Evolutionary conservation across 169 alveolate species (phyloP), one percentile per base, ranked within the genome.

Genomic region (Plasmodium sp.): DNA sequence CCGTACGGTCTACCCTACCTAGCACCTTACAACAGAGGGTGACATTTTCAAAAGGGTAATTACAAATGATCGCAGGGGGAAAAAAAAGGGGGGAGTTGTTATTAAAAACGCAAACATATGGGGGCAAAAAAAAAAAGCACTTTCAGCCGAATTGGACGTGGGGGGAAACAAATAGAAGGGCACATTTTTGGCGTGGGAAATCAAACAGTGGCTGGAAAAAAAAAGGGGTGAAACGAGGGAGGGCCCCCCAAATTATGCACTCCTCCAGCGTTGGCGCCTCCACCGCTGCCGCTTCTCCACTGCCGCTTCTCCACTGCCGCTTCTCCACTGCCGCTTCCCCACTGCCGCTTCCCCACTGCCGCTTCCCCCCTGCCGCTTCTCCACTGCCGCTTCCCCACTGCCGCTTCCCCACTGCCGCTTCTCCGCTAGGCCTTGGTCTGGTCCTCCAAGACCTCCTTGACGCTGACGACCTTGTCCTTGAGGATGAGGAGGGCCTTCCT

Each of bases 401-500:
- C 27, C 27, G 27, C 27, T 22, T 22, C 27, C 0, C 27, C 27
- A 22, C 27, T 22, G 27, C 27, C 27, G 16, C 22, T 51, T 22
- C 16, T 51, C 3, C 45, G 75, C 16, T 54, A 34, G 7, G 54
- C 18, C 54, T 16, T 58, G 2, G 75, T 54, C 43, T 54, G 85
- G 5, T 83, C 88, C 58, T 96, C 91, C 16, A 96, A 58, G 2
- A 92, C 92, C 71, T 77, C 93, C 71, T 84, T 94, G n/a, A 96
- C 93, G 73, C 93, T 93, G 4, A 58, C 72, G 7, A 93, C 92
- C 51, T 96, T 96, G 56, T 92, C 82, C 33, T 92, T 93, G 18
- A 96, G 79, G 62, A 96, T 94, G 92, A 84, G 74, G 16, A 96
- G 72, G n/a, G 97, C 95, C 34, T 94, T 93, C 39, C 84, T 95